A percentile compares a stretch with the other conserved stretches of the same genome.
phyloP scores from a whole-genome alignment of 257 asterid species.

The Lycium barbarum region DNA sequence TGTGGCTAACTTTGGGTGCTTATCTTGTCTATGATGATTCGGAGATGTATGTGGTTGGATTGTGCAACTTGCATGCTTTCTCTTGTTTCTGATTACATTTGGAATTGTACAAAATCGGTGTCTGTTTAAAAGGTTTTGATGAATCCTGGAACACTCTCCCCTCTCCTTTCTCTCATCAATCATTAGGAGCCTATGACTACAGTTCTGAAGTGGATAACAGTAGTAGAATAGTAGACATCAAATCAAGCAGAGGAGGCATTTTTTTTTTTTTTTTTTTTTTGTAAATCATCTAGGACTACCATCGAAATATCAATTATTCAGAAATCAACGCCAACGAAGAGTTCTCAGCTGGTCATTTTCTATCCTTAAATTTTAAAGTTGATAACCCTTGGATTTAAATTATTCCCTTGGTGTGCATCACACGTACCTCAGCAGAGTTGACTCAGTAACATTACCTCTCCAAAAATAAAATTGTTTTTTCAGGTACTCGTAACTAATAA shows the following conservation, averaged over 20 bases:
- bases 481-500: too few species aligned
- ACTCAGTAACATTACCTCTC: neutral
- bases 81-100: neutral
- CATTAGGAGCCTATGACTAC: neutral
- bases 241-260: neutral
- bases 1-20: neutral
- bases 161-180: neutral
- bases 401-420: neutral
- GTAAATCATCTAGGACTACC: neutral
- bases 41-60: neutral
- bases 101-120: neutral
- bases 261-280: too few species aligned
- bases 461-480: too few species aligned
- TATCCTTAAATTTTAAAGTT: neutral
- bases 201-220: neutral
- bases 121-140: neutral
- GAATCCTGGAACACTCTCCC: neutral
- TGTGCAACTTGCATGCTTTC: neutral
- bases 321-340: too few species aligned
- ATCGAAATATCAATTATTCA: neutral
- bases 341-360: neutral
- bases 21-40: neutral
- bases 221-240: neutral
- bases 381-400: neutral
- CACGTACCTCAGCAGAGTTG: neutral